Base-by-base conservation (phyloP, 2,329 filamentous ascomycete species). In the Penicillium corylophilum region DNA sequence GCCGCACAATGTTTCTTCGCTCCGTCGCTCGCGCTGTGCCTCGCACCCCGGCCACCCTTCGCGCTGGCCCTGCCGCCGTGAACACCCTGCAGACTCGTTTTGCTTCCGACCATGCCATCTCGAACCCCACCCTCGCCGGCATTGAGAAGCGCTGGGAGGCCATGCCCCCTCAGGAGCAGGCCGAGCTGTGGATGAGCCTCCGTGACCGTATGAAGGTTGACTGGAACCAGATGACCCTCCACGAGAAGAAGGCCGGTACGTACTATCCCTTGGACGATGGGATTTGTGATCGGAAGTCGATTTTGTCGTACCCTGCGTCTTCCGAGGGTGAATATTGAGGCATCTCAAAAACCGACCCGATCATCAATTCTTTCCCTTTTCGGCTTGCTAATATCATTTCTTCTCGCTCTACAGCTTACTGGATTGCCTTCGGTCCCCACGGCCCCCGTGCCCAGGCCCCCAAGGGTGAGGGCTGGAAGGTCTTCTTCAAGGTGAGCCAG, bases 101-200 rank as follows among this genome's bases (percentile, higher is more conserved):
- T 70, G 79, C 83, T 68, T 84, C 88, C 66, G 89, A 89, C 65
- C 91, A 96, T 76, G 92, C 93, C 73, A 95, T 99, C 78, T 95
- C 92, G 71, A 97, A 96, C 82, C 94, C 95, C 65, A 96, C 90
- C 53, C 85, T 99, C 70, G 89, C 90, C 77, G 91, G 95, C 79
- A 97, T 99, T 72, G 94, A 99, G 86, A 96, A 96, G 87, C 84
- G 94, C 81, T 99, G 94, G 94, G 94, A 99, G 82, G 84, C 81
- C 60, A 92, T 97, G 89, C 92, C 93, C 54, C 90, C 94, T 61
- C 91, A 96, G 82, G 94, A 99, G 84, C 94, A 99, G 85, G 94
- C 94, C 64, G 94, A 99, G 73, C 82, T 99, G 68, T 99, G 94
- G 94, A 99, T 99, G 94, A 82, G 88, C 66, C 82, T 99, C 76